Evolutionary conservation across 192 early-diverging fungal genomes (phyloP), one percentile per base, ranked within the genome.

Genomic region (Podila epigama): DNA sequence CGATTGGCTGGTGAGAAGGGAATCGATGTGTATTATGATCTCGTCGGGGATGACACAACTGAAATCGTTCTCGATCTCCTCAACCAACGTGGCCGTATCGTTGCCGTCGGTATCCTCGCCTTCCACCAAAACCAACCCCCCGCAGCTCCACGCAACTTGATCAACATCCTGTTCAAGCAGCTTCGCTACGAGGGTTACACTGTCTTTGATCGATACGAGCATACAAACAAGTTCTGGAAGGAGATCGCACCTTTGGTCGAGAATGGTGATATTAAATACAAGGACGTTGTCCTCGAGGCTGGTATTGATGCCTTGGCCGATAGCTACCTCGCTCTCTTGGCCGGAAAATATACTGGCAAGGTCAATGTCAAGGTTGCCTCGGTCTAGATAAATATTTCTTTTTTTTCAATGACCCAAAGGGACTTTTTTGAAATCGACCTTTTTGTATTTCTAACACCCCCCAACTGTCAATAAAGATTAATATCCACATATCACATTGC

Each of bases 21-120:
- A 1, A 87, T 97, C 57, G 94, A 97, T 67, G 87, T 96, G 15
- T 96, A 95, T 77, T 97, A 91, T 82, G 94, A 96, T 52, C 89
- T 93, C 35, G 92, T 95, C 22, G 94, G 92, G 11, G 71, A 75
- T 39, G 41, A 75, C 59, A 75, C 63, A 1, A 22, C 51, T 12
- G 71, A 75, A 34, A 57, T 62, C 15, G 71, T 25, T 7, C 28
- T 75, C 5, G 71, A 67, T n/a, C 59, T 75, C 6, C 28, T 75
- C 20, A 75, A 75, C 59, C 58, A 57, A 3, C 39, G 28, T 11
- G 71, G 64, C 4, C 58, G 64, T 9, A 51, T 75, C 32, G 16
- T 75, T 13, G 5, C 53, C 1, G 59, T 75, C 35, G 71, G 71
- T 6, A 41, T 29, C 8, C 18, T 75, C 33, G 50, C 71, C 8